Base-by-base conservation (phyloP, 2,329 filamentous ascomycete genomes). In the Plectosphaerella plurivora region DNA sequence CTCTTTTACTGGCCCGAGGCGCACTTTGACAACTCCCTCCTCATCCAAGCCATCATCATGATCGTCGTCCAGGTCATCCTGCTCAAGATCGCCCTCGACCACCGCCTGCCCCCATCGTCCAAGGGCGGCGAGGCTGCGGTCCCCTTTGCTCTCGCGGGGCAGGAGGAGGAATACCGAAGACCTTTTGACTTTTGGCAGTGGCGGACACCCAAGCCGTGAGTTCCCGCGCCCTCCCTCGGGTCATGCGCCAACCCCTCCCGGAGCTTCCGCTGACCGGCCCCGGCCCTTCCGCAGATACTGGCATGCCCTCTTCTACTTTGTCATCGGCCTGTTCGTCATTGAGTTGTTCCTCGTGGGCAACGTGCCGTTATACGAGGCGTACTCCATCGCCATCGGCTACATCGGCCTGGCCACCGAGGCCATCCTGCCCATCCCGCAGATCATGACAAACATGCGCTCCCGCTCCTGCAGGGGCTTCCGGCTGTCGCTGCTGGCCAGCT, bases 121-220 rank as follows among this genome's bases (percentile, higher is more conserved):
- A 84, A 82, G 68, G 82, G 82, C 39, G 82, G 83, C 52, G 82
- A 84, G 49, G 74, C 78, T 7, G 74, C 77, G 3, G 57, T 75
- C 20, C 88, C 89, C 12, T 91, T 92, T 65, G 74, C 80, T 2
- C 80, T 78, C 20, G 63, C 73, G 8, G 66, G 75, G 39, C 72
- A 76, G 56, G 71, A 65, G 10, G 59, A 65, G 53, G 68, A 66
- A 53, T 69, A 69, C 45, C 75, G 74, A 55, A 75, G 89, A 22
- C 89, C 89, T 1, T 92, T 85, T 65, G 81, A 84, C 62, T 93
- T 93, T 67, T 93, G 89, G 89, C 88, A 89, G 68, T 93, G 89
- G 89, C 79, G 83, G 52, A 82, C 81, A 18, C 77, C 84, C 6
- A 84, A 84, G 61, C 87, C 88, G 73, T 86, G 66, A 54, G 80